Evolutionary conservation across 306 rosid genomes (phyloP).

Genomic region (Dryas alaskensis): DNA sequence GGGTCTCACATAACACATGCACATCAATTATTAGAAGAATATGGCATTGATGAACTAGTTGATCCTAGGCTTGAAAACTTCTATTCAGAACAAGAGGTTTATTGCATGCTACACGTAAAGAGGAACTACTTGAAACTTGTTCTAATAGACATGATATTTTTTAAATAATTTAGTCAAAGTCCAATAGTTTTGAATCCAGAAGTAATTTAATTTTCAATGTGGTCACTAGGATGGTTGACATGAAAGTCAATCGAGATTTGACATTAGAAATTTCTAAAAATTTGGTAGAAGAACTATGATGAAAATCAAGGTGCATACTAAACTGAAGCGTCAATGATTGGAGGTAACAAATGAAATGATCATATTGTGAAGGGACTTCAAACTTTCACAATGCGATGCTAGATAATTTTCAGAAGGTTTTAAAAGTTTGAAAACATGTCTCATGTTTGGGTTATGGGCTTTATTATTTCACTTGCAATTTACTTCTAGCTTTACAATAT

Average conservation of each 20-base stretch:
- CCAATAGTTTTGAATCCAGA: background rate
- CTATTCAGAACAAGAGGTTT: slow-evolving; percentile 70
- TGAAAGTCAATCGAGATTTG: background rate
- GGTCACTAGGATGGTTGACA: background rate
- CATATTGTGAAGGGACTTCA: background rate
- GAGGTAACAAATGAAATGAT: background rate
- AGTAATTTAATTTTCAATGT: background rate
- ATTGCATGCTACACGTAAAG: slow-evolving; percentile 82
- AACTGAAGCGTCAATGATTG: too few relatives aligned
- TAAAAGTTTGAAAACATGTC: background rate
- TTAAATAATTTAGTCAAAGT: background rate
- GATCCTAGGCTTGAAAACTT: slow-evolving; percentile 78
- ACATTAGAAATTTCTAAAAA: background rate
- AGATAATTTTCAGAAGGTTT: background rate
- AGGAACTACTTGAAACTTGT: background rate
- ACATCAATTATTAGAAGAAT: slow-evolving; percentile 80
- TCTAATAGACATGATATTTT: background rate
- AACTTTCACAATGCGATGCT: too few relatives aligned
- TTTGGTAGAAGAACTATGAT: background rate
- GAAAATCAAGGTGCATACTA: too few relatives aligned
- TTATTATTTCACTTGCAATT: background rate
- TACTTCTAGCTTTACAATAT: background rate
- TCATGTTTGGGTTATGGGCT: background rate
- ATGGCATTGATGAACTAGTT: slow-evolving; percentile 71
- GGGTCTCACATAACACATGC: slow-evolving; percentile 47